Percentiles rank a stretch among this genome's conserved stretches.
phyloP scores from a whole-genome alignment of 306 rosid genomes.

The Canavalia ensiformis region DNA sequence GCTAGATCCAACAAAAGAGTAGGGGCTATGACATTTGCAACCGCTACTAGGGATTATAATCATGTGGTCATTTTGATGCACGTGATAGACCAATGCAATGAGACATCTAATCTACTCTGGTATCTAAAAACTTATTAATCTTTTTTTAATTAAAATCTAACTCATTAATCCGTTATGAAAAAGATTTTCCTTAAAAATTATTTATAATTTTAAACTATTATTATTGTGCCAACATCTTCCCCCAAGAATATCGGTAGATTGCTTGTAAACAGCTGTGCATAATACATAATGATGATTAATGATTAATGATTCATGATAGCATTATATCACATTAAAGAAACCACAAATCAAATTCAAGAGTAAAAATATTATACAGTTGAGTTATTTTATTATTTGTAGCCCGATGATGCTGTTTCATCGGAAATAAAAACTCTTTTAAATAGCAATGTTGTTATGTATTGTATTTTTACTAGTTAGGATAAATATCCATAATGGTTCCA shows the following conservation, averaged over 20 bases:
- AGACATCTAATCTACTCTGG: background rate
- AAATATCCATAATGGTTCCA: too few relatives aligned
- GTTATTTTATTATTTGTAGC: background rate
- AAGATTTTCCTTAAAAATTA: background rate
- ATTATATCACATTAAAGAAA: background rate
- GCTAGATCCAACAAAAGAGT: background rate
- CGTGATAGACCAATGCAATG: constrained; percentile 26
- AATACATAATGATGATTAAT: background rate
- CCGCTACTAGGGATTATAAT: background rate
- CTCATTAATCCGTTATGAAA: background rate
- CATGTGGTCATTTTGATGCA: constrained; percentile 29
- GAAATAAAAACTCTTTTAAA: background rate
- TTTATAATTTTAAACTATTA: background rate
- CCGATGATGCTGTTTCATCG: background rate
- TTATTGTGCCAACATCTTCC: constrained; percentile 7
- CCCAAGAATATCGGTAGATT: constrained; percentile 14
- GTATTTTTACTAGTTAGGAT: too few relatives aligned
- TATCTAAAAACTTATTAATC: background rate
- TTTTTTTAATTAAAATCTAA: too few relatives aligned
- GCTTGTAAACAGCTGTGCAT: background rate
- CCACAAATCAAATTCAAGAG: background rate
- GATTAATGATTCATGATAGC: too few relatives aligned
- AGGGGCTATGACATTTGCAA: background rate
- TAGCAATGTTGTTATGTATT: too few relatives aligned
- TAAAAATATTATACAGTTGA: background rate